These are phyloP conservation scores for Quercus berberidifolia DNA, from an alignment of 306 rosid species.

Conservation along the genomic window DNA sequence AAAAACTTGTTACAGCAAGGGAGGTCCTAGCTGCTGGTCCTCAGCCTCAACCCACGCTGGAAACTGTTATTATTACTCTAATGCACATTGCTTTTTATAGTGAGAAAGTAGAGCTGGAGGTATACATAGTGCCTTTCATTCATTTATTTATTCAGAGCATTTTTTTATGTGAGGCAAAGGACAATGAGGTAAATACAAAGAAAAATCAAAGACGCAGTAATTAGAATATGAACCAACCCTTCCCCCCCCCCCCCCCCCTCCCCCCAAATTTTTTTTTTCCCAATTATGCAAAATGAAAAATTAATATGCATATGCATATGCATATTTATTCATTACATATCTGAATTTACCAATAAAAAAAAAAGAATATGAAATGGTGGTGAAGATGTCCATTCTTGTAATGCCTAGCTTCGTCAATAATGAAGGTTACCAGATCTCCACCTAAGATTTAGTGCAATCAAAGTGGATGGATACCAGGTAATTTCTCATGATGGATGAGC, in stretches of 20 bases:
- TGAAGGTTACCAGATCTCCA: neutral
- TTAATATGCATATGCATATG: too few relatives aligned
- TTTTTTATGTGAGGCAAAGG: conserved; percentile 1
- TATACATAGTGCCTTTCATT: conserved; percentile 15
- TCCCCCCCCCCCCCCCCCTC: too few relatives aligned
- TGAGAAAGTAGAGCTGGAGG: conserved; percentile 83
- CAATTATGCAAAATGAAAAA: neutral
- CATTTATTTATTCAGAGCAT: neutral
- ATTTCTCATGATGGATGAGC: neutral
- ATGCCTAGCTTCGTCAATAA: neutral
- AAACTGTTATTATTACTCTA: conserved; percentile 75
- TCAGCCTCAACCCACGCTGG: conserved; percentile 64
- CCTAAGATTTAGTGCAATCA: neutral
- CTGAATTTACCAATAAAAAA: too few relatives aligned
- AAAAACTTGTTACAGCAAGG: conserved; percentile 55
- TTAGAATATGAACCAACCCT: neutral
- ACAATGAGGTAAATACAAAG: neutral
- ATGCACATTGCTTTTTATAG: conserved; percentile 86
- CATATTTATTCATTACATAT: too few relatives aligned
- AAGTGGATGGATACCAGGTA: neutral
- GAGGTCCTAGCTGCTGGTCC: conserved; percentile 78
- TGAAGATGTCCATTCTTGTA: neutral
- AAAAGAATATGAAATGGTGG: neutral
- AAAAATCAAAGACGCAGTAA: neutral
- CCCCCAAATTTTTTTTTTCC: neutral